Percentiles rank a stretch among this genome's conserved stretches.
phyloP scores from a whole-genome alignment of 1,284 basidiomycete genomes.

The Stereum hirsutum region DNA sequence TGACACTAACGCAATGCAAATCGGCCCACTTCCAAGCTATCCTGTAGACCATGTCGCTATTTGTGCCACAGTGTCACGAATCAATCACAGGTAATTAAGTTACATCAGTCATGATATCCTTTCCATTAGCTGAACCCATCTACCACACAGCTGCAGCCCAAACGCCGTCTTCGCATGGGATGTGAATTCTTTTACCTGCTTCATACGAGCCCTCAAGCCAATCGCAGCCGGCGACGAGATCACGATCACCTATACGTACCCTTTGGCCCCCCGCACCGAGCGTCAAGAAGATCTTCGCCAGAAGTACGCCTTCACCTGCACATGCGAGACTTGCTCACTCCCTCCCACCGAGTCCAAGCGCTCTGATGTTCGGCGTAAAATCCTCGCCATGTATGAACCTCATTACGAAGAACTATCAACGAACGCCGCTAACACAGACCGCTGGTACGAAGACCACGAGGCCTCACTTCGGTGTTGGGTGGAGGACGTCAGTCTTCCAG shows the following conservation, averaged over 20 bases:
- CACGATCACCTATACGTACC: constrained; percentile 29
- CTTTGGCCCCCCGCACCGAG: constrained; percentile 16
- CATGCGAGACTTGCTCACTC: constrained; percentile 23
- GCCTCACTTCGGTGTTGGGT: constrained; percentile 9
- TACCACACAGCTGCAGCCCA: constrained; percentile 27
- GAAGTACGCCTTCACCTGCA: constrained; percentile 28
- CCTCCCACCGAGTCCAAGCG: constrained; percentile 6
- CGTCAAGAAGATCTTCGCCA: constrained; percentile 19
- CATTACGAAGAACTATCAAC: background rate
- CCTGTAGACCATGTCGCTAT: constrained; percentile 8
- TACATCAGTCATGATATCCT: constrained; percentile 20
- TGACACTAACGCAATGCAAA: constrained; percentile 25
- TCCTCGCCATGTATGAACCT: constrained; percentile 9
- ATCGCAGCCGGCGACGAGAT: constrained; percentile 32
- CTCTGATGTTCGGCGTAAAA: constrained; percentile 11
- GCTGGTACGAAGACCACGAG: too few relatives aligned
- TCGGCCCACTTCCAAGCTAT: constrained; percentile 18
- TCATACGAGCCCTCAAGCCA: constrained; percentile 26
- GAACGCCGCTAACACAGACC: constrained; percentile 3
- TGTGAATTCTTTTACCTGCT: constrained; percentile 22
- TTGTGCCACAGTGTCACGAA: constrained; percentile 17
- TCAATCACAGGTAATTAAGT: constrained; percentile 1
- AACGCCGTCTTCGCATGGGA: constrained; percentile 33
- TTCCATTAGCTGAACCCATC: constrained; percentile 26
- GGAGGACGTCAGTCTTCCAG: constrained; percentile 1